A percentile compares a stretch with the other conserved stretches of the same genome.
Conservation (phyloP, 352 stramenopile species). For the Phytophthora palmivora region DNA sequence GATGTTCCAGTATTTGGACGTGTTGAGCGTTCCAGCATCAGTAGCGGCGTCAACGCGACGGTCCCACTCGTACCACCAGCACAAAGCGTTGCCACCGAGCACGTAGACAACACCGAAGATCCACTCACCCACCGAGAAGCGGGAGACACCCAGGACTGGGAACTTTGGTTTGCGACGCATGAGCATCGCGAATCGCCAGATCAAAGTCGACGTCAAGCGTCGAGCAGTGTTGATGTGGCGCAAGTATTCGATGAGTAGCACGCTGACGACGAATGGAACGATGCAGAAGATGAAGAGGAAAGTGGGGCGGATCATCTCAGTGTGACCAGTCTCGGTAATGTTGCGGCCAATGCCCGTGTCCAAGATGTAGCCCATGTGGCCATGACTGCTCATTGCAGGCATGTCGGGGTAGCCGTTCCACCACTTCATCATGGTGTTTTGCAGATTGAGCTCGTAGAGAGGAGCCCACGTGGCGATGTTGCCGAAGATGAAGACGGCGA, state of each 20-base stretch:
- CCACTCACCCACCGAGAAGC: slow-evolving; percentile 62
- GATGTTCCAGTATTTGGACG: slow-evolving; percentile 64
- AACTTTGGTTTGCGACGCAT: slow-evolving; percentile 61
- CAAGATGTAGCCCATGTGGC: slow-evolving; percentile 49
- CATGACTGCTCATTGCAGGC: slow-evolving; percentile 28
- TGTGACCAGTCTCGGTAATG: slow-evolving; percentile 63
- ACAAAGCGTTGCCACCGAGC: slow-evolving; percentile 63
- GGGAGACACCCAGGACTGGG: slow-evolving; percentile 49
- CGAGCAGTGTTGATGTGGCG: slow-evolving; percentile 51
- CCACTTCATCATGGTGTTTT: slow-evolving; percentile 63
- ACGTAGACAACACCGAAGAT: slow-evolving; percentile 63
- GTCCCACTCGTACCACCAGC: slow-evolving; percentile 69
- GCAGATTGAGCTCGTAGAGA: slow-evolving; percentile 56
- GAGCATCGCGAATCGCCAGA: slow-evolving; percentile 52
- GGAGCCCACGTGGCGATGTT: slow-evolving; percentile 68
- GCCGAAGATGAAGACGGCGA: slow-evolving; percentile 62
- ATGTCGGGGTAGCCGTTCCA: slow-evolving; percentile 66
- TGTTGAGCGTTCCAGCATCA: slow-evolving; percentile 42
- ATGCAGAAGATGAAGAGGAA: slow-evolving; percentile 78
- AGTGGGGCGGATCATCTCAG: slow-evolving; percentile 70
- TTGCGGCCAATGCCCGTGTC: slow-evolving; percentile 60
- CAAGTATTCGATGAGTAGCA: slow-evolving; percentile 61
- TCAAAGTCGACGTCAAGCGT: slow-evolving; percentile 37
- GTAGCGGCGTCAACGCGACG: slow-evolving; percentile 43
- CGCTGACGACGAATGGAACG: slow-evolving; percentile 59